phyloP scores from a whole-genome alignment of 2,329 filamentous ascomycete genomes.

The Delphinella strobiligena region DNA sequence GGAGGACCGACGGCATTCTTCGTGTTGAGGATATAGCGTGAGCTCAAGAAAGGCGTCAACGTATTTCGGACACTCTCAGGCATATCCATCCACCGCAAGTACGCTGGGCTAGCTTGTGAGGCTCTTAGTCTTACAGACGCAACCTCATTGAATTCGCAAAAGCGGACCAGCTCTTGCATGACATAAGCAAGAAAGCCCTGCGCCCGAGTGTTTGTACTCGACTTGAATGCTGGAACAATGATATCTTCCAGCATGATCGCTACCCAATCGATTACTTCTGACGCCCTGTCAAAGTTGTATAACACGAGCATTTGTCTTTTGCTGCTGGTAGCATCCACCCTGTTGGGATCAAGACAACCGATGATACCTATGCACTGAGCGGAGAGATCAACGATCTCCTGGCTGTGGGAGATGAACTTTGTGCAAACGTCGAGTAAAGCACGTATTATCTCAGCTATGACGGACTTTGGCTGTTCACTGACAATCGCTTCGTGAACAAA shows the following conservation, averaged over 20 bases:
- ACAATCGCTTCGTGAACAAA: slow-evolving; percentile 69
- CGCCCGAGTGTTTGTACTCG: slow-evolving; percentile 72
- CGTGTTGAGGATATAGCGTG: slow-evolving; percentile 60
- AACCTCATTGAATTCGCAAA: slow-evolving; percentile 57
- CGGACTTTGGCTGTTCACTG: slow-evolving; percentile 70
- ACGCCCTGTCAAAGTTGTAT: slow-evolving; percentile 68
- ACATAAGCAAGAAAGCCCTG: slow-evolving; percentile 89
- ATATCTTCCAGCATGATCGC: slow-evolving; percentile 77
- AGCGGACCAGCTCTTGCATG: slow-evolving; percentile 81
- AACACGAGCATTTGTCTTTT: slow-evolving; percentile 75
- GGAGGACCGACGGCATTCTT: slow-evolving; percentile 16
- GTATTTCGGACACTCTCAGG: slow-evolving; percentile 68
- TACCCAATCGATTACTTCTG: slow-evolving; percentile 76
- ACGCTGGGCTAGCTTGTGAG: slow-evolving; percentile 47
- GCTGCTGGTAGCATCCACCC: slow-evolving; percentile 67
- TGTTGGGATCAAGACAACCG: slow-evolving; percentile 83
- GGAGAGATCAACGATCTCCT: slow-evolving; percentile 59
- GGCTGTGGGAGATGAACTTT: slow-evolving; percentile 59
- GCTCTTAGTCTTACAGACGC: slow-evolving; percentile 39
- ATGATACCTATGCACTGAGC: slow-evolving; percentile 77
- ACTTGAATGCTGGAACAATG: slow-evolving; percentile 81
- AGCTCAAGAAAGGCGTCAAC: slow-evolving; percentile 77
- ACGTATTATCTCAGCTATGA: slow-evolving; percentile 59
- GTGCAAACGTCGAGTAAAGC: slow-evolving; percentile 76
- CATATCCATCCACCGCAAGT: slow-evolving; percentile 64